Evolutionary conservation across 2,329 filamentous ascomycete genomes (phyloP), one percentile per base, ranked within the genome.

Genomic region (Orbilia blumenaviensis): DNA sequence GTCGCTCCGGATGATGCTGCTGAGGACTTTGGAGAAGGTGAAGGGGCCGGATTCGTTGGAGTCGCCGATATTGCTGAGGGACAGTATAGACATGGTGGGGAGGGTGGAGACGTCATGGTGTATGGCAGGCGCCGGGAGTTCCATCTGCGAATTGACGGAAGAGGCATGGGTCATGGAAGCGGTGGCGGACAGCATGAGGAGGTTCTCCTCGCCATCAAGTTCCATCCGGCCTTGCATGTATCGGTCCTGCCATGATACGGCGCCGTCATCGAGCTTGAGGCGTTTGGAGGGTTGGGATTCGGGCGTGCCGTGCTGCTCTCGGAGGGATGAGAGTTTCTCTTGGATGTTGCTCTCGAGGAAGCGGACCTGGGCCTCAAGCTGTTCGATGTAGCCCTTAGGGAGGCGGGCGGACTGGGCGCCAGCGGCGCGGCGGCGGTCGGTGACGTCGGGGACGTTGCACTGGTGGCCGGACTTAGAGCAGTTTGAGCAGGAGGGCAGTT

Each of bases 261-360:
- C 50, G 36, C 66, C 66, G 48, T 48, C 60, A 23, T 71, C 73
- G 61, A 77, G 66, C 29, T 71, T 71, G 18, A 69, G 66, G n/a
- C 66, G 73, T 23, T 71, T 71, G 4, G 63, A 67, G 9, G 73
- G 73, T 18, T 71, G 73, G 4, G 73, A 72, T 5, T 71, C 67
- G 18, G 66, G 66, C 34, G 73, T 71, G 18, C 73, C 67, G 29
- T 72, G 66, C 23, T 71, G 67, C 44, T 71, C 73, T 18, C 73
- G 73, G 44, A 77, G 73, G 27, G 66, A 62, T 8, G 67, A 44
- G 5, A 77, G 60, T 36, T 77, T 77, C 66, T 77, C 73, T 44
- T 77, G 66, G n/a, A 77, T 77, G 44, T 48, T 77, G 52, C 38
- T 77, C 64, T 77, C 73, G n/a, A 77, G 66, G 52, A 72, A 77